Base-by-base conservation (phyloP, 331 rosid genomes). In the Malus hybrid region DNA sequence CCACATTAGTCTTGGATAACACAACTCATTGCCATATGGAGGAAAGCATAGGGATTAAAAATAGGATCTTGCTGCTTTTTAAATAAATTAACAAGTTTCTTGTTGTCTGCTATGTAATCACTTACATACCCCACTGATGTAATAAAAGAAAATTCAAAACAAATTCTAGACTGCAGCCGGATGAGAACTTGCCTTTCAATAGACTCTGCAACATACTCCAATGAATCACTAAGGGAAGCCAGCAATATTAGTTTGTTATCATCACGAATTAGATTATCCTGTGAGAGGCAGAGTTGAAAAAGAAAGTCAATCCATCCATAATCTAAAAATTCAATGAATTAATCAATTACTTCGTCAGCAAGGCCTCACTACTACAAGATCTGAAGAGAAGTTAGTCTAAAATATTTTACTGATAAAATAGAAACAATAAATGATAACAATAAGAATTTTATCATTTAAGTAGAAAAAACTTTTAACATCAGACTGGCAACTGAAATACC, bases 161-260 rank as follows among this genome's bases (percentile, higher is more conserved):
- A 42, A 42, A 42, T 42, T 42, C 48, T 42, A 42, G 14, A 42
- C 48, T 42, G 14, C 48, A 42, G 3, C 71, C 33, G 75, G 54
- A 78, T 69, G 56, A 80, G 33, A 87, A 75, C 93, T 86, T 90
- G 79, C 99, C 95, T 89, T 87, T 95, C 93, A 79, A 95, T 90
- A 60, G 98, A 89, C 78, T 90, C 97, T 13, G 98, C 99, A 77
- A 95, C 93, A 86, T 85, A 95, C 90, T 92, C 99, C 87, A 95
- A 86, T 19, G 99, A 95, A 78, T 95, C 99, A 73, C 99, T 92
- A 46, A 95, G 99, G 74, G 99, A 95, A 73, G 98, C 97, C 84
- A 95, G 85, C 90, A 95, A 86, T 82, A 95, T 90, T 74, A 92
- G 93, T 79, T 89, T 95, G 88, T 87, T 93, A 81, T 92, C 98